Percentiles rank a stretch among this genome's conserved stretches.
Conservation (phyloP, 116 monocot species). For the Papilionanthe hybrid region DNA sequence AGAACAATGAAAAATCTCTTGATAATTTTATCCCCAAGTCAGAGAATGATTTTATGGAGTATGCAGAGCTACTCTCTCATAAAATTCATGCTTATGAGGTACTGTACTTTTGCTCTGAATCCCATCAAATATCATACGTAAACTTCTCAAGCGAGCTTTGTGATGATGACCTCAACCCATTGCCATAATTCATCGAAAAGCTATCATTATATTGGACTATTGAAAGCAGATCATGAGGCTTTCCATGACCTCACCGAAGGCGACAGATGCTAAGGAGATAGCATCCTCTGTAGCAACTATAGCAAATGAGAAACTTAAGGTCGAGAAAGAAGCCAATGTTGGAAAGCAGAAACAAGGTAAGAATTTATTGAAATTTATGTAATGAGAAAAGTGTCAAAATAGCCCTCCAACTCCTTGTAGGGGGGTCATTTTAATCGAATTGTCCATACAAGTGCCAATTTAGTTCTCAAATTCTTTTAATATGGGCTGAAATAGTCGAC, state of each 20-base stretch:
- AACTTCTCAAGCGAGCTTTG: background rate
- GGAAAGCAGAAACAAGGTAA: conserved; percentile 91
- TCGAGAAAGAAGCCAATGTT: conserved; percentile 83
- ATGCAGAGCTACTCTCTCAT: conserved; percentile 72
- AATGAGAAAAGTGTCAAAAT: background rate
- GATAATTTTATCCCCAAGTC: conserved; percentile 88
- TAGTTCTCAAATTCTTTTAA: too few species aligned
- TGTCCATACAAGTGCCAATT: too few species aligned
- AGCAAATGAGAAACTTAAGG: conserved; percentile 89
- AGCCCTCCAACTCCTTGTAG: too few species aligned
- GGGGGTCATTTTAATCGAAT: too few species aligned
- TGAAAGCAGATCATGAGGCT: conserved; percentile 71
- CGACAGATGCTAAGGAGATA: conserved; percentile 85
- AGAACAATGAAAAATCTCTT: conserved; percentile 52
- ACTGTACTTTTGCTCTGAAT: background rate
- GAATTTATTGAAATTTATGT: background rate
- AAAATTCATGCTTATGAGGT: conserved; percentile 75
- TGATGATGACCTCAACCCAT: background rate
- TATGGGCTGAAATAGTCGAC: too few species aligned
- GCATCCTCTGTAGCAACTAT: conserved; percentile 76
- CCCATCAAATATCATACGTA: background rate
- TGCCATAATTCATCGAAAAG: conserved; percentile 53
- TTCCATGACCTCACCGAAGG: conserved; percentile 74
- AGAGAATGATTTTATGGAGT: conserved; percentile 81
- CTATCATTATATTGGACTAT: conserved; percentile 71